phyloP scores from a whole-genome alignment of 805 yeast species.

The Debaryomyces prosopidis region DNA sequence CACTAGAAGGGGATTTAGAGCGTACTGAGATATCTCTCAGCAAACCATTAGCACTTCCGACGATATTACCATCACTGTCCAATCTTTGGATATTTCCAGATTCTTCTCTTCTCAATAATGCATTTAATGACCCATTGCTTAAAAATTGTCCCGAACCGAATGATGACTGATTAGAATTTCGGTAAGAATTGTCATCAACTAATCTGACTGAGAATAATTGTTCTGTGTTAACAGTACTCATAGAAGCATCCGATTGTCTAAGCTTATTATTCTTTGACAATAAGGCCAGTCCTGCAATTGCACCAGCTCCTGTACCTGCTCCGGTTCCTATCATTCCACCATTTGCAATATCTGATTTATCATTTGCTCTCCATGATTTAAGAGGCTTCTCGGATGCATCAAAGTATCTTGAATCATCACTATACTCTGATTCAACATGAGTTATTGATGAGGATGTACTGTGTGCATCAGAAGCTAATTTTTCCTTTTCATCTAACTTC shows the following conservation, averaged over 20 bases:
- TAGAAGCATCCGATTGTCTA: constrained; percentile 70
- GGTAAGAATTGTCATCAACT: constrained; percentile 53
- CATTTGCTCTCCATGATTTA: constrained; percentile 46
- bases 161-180: constrained; percentile 31
- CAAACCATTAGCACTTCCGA: constrained; percentile 15
- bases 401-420: constrained; percentile 24
- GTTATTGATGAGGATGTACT: constrained; percentile 53
- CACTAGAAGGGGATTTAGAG: constrained; percentile 24
- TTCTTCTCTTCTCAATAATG: constrained; percentile 23
- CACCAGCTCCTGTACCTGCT: constrained; percentile 2
- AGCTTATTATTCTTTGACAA: constrained; percentile 41
- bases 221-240: constrained; percentile 84
- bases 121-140: constrained; percentile 26
- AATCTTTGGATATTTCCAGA: constrained; percentile 43
- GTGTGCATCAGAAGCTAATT: constrained; percentile 19
- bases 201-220: constrained; percentile 78
- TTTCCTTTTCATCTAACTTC: constrained; percentile 46
- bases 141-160: constrained; percentile 18
- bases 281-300: constrained; percentile 9
- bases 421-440: constrained; percentile 43
- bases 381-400: constrained; percentile 40
- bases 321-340: constrained; percentile 2
- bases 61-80: constrained; percentile 47
- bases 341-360: constrained; percentile 27
- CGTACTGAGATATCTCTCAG: constrained; percentile 5